Percentiles rank a stretch among this genome's conserved stretches.
Conservation (phyloP, 192 early-diverging fungal genomes). For the Coemansia sp. region DNA sequence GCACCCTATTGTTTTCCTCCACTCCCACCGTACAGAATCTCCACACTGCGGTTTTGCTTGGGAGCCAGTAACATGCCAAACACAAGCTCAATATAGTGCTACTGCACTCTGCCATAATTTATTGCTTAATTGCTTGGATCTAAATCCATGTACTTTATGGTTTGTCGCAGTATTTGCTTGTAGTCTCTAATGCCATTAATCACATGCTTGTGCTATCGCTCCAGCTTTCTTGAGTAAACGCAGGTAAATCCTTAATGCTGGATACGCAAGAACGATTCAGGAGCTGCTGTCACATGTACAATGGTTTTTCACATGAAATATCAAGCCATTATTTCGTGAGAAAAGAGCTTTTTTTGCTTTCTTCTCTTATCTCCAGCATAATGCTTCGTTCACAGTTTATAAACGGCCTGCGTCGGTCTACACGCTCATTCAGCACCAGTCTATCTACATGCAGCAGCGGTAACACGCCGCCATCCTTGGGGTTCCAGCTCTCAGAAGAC, state of each 20-base stretch:
- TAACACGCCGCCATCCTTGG: constrained; percentile 18
- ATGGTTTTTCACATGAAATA: constrained; percentile 1
- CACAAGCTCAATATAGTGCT: too few relatives aligned
- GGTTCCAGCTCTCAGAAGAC: constrained; percentile 78
- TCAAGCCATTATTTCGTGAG: neutral
- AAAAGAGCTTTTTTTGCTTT: neutral
- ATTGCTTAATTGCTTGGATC: too few relatives aligned
- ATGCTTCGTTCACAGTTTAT: constrained; percentile 41
- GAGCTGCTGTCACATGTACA: constrained; percentile 4
- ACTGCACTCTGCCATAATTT: too few relatives aligned
- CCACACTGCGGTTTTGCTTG: constrained; percentile 1
- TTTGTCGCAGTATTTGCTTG: too few relatives aligned
- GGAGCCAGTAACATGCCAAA: too few relatives aligned
- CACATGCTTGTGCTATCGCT: too few relatives aligned
- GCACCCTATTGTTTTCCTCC: neutral
- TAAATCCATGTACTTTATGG: too few relatives aligned
- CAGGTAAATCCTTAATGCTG: too few relatives aligned
- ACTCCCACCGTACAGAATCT: neutral
- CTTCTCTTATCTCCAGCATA: neutral
- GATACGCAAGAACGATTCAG: too few relatives aligned
- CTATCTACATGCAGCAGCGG: constrained; percentile 9
- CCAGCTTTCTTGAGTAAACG: too few relatives aligned
- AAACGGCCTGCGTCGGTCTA: constrained; percentile 23
- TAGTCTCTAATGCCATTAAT: too few relatives aligned
- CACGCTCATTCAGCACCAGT: constrained; percentile 40